Evolutionary conservation across 108 stramenopile species (phyloP).

Genomic region (Aurantiochytrium sp.): DNA sequence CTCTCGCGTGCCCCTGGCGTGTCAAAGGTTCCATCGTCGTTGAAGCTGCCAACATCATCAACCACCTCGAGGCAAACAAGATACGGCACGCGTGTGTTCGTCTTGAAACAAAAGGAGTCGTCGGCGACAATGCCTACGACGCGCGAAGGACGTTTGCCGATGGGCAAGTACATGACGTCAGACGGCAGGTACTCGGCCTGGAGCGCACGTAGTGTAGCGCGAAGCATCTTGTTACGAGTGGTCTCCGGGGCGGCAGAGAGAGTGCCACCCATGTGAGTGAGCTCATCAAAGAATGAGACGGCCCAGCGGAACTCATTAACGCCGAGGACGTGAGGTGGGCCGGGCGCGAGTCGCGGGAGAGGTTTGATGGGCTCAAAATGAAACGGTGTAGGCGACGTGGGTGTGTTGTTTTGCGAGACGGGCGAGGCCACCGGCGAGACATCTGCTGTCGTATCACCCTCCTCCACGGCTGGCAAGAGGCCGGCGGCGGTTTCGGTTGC

Average conservation of each 20-base stretch:
- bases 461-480: neutral
- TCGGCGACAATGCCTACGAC: slow-evolving; percentile 19
- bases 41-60: neutral
- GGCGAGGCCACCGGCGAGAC: too few relatives aligned
- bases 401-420: too few relatives aligned
- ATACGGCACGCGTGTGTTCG: slow-evolving; percentile 44
- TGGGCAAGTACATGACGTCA: slow-evolving; percentile 31
- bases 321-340: neutral
- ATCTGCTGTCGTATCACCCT: neutral
- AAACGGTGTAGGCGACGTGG: too few relatives aligned
- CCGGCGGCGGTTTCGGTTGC: neutral
- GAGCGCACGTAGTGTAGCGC: neutral
- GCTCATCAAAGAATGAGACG: neutral
- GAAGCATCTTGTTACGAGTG: neutral
- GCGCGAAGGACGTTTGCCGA: slow-evolving; percentile 27
- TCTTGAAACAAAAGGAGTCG: slow-evolving; percentile 43
- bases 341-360: neutral
- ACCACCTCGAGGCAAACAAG: slow-evolving; percentile 40
- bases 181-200: neutral
- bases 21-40: neutral
- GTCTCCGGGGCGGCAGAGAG: neutral
- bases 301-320: neutral
- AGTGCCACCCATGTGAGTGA: neutral
- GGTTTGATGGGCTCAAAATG: neutral
- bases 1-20: too few relatives aligned